Conservation (phyloP, 257 asterid genomes). For the Lycium barbarum region DNA sequence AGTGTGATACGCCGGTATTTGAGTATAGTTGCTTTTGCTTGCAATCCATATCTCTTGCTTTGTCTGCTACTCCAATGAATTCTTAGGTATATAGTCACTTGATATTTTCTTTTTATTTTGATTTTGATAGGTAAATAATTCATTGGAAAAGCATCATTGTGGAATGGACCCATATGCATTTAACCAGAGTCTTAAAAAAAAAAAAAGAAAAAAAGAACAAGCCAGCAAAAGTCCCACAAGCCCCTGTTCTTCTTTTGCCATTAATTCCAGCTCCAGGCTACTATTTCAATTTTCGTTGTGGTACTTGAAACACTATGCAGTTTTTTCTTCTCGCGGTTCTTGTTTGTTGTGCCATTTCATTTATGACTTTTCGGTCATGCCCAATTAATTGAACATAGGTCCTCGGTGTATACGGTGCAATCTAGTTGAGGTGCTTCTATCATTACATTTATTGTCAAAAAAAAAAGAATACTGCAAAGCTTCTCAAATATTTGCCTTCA, state of each 20-base stretch:
- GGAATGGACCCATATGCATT: not conserved
- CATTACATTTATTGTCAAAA: not conserved
- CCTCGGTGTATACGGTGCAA: not conserved
- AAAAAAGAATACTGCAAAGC: not conserved
- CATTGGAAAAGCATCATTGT: not conserved
- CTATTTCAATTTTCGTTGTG: not conserved
- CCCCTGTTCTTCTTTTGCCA: not conserved
- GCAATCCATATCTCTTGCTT: not conserved
- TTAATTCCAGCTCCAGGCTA: not conserved
- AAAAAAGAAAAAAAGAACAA: not conserved
- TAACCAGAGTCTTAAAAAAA: not conserved
- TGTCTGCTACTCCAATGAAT: not conserved
- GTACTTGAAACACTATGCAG: not conserved
- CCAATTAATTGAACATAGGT: slow-evolving; percentile 4
- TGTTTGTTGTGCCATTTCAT: not conserved
- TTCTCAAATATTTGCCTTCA: not conserved
- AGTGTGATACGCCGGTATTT: not conserved
- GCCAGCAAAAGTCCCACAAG: not conserved
- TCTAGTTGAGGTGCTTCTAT: slow-evolving; percentile 1
- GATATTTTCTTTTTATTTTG: not conserved
- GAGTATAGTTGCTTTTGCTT: not conserved
- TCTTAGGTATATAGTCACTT: not conserved
- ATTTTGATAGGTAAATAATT: not conserved
- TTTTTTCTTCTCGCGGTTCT: not conserved
- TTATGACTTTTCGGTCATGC: not conserved